Percentiles rank a stretch among this genome's conserved stretches.
These are phyloP conservation scores for Cytospora leucostoma DNA, from an alignment of 2,329 filamentous ascomycete species.

Conservation along the genomic window DNA sequence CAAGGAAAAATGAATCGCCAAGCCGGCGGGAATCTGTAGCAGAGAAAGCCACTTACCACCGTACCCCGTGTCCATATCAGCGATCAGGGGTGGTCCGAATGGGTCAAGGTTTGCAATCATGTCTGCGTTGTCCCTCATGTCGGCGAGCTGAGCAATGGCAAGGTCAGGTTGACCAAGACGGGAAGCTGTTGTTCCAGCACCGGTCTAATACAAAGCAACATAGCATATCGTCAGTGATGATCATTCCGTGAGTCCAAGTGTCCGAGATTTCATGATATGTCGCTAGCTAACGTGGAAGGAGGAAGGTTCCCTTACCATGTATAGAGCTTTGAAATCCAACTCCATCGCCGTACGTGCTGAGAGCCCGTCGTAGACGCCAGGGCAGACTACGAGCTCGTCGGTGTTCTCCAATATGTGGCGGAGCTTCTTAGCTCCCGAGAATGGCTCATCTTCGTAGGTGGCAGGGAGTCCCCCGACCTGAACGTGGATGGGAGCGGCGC, in stretches of 20 bases:
- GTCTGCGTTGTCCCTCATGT: conserved; percentile 54
- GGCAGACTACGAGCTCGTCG: conserved; percentile 51
- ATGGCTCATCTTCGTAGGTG: conserved; percentile 13
- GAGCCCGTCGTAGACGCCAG: conserved; percentile 65
- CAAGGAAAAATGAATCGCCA: too few relatives aligned
- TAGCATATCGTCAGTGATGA: neutral
- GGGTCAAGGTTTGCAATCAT: conserved; percentile 55
- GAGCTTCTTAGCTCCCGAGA: conserved; percentile 28
- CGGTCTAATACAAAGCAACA: conserved; percentile 46
- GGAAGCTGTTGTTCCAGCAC: conserved; percentile 62
- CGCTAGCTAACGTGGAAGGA: neutral
- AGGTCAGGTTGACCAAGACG: conserved; percentile 64
- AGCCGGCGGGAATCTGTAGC: neutral
- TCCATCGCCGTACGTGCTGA: conserved; percentile 59
- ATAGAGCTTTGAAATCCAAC: conserved; percentile 59
- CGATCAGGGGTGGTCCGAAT: conserved; percentile 48
- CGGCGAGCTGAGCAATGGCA: conserved; percentile 53
- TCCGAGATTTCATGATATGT: neutral
- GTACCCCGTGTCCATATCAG: conserved; percentile 57
- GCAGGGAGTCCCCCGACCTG: conserved; percentile 3
- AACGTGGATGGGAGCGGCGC: conserved; percentile 16
- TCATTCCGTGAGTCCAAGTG: too few relatives aligned
- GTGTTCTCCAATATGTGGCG: conserved; percentile 35
- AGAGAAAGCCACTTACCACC: conserved; percentile 41
- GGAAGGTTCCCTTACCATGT: conserved; percentile 53